These are phyloP conservation scores for Gilbertella persicaria DNA, from an alignment of 371 early-diverging fungal species.

Conservation along the genomic window DNA sequence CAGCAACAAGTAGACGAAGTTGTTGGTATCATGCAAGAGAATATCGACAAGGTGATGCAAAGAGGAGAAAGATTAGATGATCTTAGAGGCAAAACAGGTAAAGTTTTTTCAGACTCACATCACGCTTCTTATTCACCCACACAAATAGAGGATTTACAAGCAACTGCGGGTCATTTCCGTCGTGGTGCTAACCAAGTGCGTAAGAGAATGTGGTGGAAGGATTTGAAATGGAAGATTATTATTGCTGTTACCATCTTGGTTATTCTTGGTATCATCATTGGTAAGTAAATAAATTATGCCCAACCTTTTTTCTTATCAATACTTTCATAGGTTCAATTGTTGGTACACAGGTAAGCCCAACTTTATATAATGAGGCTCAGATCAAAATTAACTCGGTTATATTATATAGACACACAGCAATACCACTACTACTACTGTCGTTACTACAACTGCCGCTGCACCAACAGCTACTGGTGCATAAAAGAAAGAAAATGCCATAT, in stretches of 20 bases:
- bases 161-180: slow-evolving; percentile 79
- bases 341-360: slow-evolving; percentile 39
- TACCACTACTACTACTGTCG: background rate
- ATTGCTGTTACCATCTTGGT: slow-evolving; percentile 73
- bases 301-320: background rate
- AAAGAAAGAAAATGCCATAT: background rate
- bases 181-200: slow-evolving; percentile 82
- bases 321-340: slow-evolving; percentile 38
- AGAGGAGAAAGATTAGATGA: slow-evolving; percentile 88
- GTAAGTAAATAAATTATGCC: slow-evolving; percentile 1
- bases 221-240: slow-evolving; percentile 91
- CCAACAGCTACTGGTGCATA: background rate
- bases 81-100: slow-evolving; percentile 85
- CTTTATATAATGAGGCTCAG: background rate
- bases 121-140: background rate
- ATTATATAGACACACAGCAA: slow-evolving; percentile 2
- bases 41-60: slow-evolving; percentile 89
- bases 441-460: background rate
- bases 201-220: slow-evolving; percentile 92
- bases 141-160: slow-evolving; percentile 73
- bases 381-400: background rate
- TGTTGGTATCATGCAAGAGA: slow-evolving; percentile 95
- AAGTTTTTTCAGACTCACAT: slow-evolving; percentile 25
- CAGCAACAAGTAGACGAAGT: slow-evolving; percentile 91
- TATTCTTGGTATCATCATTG: slow-evolving; percentile 64